Evolutionary conservation across 495 filamentous ascomycete species (phyloP).

Genomic region (Penicillium ucsense): DNA sequence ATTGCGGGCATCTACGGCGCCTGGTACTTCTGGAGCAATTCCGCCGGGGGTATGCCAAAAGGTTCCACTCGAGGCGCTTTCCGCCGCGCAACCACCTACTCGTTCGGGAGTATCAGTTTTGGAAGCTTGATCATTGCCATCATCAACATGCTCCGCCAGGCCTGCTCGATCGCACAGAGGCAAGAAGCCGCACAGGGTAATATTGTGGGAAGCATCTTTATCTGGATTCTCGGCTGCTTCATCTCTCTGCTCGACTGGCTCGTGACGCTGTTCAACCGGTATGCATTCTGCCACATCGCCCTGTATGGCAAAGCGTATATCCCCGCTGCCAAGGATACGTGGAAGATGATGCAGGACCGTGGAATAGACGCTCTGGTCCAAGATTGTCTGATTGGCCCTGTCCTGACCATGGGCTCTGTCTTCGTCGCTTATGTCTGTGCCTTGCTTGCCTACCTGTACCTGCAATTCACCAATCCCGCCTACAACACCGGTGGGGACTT

Average conservation of each 20-base stretch:
- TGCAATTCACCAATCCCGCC: slow-evolving; percentile 64
- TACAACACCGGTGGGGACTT: slow-evolving; percentile 66
- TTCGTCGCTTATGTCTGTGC: slow-evolving; percentile 79
- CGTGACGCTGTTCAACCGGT: slow-evolving; percentile 59
- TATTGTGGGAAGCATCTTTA: slow-evolving; percentile 52
- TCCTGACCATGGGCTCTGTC: slow-evolving; percentile 76
- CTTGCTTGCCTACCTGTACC: slow-evolving; percentile 73
- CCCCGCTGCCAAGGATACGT: slow-evolving; percentile 76
- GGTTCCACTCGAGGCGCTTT: slow-evolving; percentile 67
- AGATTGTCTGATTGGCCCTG: slow-evolving; percentile 83
- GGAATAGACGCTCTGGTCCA: slow-evolving; percentile 85
- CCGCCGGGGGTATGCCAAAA: slow-evolving; percentile 53
- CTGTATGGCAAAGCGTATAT: slow-evolving; percentile 85
- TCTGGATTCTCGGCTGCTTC: slow-evolving; percentile 65
- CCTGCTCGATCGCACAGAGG: slow-evolving; percentile 61
- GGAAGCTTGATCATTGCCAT: slow-evolving; percentile 81
- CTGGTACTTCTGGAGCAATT: slow-evolving; percentile 76
- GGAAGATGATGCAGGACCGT: slow-evolving; percentile 82
- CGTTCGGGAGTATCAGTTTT: slow-evolving; percentile 81
- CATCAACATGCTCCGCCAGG: slow-evolving; percentile 72
- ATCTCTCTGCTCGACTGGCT: slow-evolving; percentile 77
- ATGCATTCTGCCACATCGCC: slow-evolving; percentile 87
- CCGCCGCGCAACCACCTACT: slow-evolving; percentile 71
- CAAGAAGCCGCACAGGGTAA: slow-evolving; percentile 58
- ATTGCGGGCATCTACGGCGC: slow-evolving; percentile 83